Evolutionary conservation across 2,329 filamentous ascomycete genomes (phyloP), one percentile per base, ranked within the genome.

Genomic region (Aureobasidium sp.): DNA sequence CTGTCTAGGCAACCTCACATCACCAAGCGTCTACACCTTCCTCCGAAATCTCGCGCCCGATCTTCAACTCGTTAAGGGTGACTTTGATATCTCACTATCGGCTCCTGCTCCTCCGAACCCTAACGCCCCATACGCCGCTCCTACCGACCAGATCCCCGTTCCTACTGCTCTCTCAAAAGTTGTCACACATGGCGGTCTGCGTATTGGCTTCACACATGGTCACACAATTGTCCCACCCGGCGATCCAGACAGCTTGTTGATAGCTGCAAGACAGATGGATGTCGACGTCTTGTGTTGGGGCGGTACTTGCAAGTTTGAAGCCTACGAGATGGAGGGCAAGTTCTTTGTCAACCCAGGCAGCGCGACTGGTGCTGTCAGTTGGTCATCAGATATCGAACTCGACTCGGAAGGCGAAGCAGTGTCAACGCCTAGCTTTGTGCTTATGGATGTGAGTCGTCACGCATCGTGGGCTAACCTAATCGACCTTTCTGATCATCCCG

Each of bases 351-450:
- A 88, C 67, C 85, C 85, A 0, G 85, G 85, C 32, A 86, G 82
- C 71, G 85, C 85, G 2, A 88, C 85, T 3, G 85, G 85, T 0
- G 85, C 85, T 2, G 81, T 85, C 74, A 84, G 79, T 63, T 83
- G 81, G 78, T 72, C 77, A 3, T 79, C 81, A 47, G 71, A 73
- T 61, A 68, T 66, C 34, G 69, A 68, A 6, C 42, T 65, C 29
- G 64, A 65, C 41, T 66, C 66, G 8, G 81, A 77, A 36, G 82
- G 81, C 59, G 77, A 75, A 13, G 77, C 77, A 71, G 89, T 93
- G 61, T 89, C 88, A 29, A 87, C 86, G 61, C 93, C 93, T 30
- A 96, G 91, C 73, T 97, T 97, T 76, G 96, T 94, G 71, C 77
- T 97, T 74, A 97, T 97, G 93, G 93, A 97, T 82, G 92, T 97